Conservation (phyloP, 2,329 filamentous ascomycete species). For the Lecanicillium sp. region DNA sequence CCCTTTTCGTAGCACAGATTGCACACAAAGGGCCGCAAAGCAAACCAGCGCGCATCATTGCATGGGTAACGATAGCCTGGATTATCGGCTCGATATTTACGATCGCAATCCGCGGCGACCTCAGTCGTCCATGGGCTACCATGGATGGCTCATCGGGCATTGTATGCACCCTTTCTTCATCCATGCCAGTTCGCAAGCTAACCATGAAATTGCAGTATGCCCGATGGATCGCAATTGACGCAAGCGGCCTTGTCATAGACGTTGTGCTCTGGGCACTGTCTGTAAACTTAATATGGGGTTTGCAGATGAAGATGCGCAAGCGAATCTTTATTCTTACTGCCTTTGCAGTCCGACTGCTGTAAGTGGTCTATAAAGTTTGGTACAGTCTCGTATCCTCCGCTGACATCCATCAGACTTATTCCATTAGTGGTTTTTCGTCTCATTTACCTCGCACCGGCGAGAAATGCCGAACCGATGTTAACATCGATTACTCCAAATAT, state of each 20-base stretch:
- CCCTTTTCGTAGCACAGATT: conserved; percentile 6
- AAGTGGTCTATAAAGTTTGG: not conserved
- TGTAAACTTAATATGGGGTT: conserved; percentile 3
- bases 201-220: not conserved
- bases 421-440: conserved; percentile 3
- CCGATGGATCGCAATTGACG: conserved; percentile 4
- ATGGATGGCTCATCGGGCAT: conserved; percentile 1
- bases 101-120: conserved; percentile 1
- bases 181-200: not conserved
- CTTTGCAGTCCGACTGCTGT: conserved; percentile 5
- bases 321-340: conserved; percentile 6
- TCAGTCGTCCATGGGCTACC: conserved; percentile 1
- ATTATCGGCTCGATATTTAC: not conserved
- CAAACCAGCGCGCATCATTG: not conserved
- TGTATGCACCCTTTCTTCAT: not conserved
- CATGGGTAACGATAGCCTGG: not conserved
- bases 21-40: conserved; percentile 4
- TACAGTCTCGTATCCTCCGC: not conserved
- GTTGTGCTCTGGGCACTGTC: not conserved
- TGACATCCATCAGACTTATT: not conserved
- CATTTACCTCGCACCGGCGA: not conserved
- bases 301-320: conserved; percentile 7
- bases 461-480: conserved; percentile 2
- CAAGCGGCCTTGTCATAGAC: not conserved
- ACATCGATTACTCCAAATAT: conserved; percentile 3